Conservation (phyloP, 345 rosid genomes). For the Limnanthes douglasii region DNA sequence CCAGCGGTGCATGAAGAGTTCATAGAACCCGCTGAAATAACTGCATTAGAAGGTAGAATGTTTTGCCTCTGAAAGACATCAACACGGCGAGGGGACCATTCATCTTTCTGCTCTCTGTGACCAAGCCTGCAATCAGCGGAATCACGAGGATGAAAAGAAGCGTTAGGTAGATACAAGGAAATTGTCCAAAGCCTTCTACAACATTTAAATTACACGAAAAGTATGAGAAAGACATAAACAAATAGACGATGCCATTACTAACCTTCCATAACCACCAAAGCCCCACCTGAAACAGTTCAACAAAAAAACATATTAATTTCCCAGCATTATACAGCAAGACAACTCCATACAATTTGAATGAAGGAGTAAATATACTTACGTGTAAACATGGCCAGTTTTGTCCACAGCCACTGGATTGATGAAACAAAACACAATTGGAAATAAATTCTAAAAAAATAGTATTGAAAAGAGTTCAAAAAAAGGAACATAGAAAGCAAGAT, state of each 20-base stretch:
- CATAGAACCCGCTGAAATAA: slow-evolving; percentile 72
- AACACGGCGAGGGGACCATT: slow-evolving; percentile 88
- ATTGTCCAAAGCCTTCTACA: background rate
- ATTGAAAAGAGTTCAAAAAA: no score
- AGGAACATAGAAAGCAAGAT: slow-evolving; percentile 1
- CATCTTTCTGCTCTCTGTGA: slow-evolving; percentile 97
- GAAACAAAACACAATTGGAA: slow-evolving; percentile 7
- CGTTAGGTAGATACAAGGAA: no score
- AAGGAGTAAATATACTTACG: slow-evolving; percentile 51
- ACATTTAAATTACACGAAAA: no score
- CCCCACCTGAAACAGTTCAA: slow-evolving; percentile 66
- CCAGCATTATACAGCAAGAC: background rate
- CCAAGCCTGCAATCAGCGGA: slow-evolving; percentile 58
- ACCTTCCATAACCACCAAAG: slow-evolving; percentile 99
- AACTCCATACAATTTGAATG: background rate
- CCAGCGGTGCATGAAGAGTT: slow-evolving; percentile 98
- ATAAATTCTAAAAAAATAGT: no score
- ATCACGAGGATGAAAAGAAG: slow-evolving; percentile 6
- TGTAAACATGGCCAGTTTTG: slow-evolving; percentile 82
- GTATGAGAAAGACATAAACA: background rate
- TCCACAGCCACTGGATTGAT: slow-evolving; percentile 70
- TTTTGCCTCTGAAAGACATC: slow-evolving; percentile 65
- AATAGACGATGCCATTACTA: slow-evolving; percentile 11
- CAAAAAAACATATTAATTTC: background rate
- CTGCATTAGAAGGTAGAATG: slow-evolving; percentile 61